Evolutionary conservation across 2,329 filamentous ascomycete species (phyloP).

Genomic region (Chaetomiaceae sp.): DNA sequence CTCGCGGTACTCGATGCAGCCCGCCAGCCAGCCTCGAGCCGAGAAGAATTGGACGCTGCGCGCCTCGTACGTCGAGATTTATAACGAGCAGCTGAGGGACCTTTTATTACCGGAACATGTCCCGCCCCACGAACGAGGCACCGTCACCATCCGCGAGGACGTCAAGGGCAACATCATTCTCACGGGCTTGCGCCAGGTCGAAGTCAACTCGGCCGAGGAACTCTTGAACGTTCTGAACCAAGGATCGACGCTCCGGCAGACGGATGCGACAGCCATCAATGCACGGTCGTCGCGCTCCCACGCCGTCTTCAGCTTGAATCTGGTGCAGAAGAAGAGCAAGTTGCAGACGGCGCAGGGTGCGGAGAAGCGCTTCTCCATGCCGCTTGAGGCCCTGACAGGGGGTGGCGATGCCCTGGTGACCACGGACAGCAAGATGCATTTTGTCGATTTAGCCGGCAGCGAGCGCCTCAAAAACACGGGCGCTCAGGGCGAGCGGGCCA

Average conservation of each 20-base stretch:
- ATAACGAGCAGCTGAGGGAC: constrained; percentile 94
- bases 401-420: constrained; percentile 71
- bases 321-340: constrained; percentile 76
- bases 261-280: constrained; percentile 94
- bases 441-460: constrained; percentile 95
- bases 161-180: constrained; percentile 90
- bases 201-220: constrained; percentile 88
- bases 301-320: constrained; percentile 91
- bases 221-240: constrained; percentile 84
- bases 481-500: constrained; percentile 88
- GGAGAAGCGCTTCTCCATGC: constrained; percentile 85
- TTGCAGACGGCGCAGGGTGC: constrained; percentile 46
- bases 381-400: constrained; percentile 71
- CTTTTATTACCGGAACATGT: constrained; percentile 74
- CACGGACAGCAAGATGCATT: constrained; percentile 96
- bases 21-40: constrained; percentile 36
- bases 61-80: constrained; percentile 95
- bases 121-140: constrained; percentile 62
- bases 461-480: constrained; percentile 96
- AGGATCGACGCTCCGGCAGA: constrained; percentile 90
- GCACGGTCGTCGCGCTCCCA: constrained; percentile 97
- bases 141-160: constrained; percentile 91
- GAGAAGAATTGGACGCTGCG: constrained; percentile 88
- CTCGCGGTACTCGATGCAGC: constrained; percentile 65
- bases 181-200: constrained; percentile 81